A percentile compares a stretch with the other conserved stretches of the same genome.
Conservation (phyloP, 2,329 filamentous ascomycete species). For the Thielaviopsis populi region DNA sequence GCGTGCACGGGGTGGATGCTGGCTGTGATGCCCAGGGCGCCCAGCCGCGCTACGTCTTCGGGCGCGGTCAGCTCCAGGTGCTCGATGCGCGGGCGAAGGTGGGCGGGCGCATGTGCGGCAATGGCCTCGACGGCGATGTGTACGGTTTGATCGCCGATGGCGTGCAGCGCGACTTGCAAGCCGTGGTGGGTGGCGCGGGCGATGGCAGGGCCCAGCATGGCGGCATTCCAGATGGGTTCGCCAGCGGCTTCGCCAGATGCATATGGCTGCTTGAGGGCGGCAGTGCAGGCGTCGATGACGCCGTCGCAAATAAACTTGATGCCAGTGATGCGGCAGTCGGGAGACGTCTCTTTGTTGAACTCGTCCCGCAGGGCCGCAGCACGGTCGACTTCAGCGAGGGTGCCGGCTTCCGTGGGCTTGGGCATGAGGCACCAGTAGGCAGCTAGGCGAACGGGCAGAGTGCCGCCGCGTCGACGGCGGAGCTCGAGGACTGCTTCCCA, state of each 20-base stretch:
- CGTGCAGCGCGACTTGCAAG: conserved; percentile 48
- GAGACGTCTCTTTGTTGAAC: conserved; percentile 25
- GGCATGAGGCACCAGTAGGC: conserved; percentile 45
- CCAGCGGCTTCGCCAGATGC: conserved; percentile 29
- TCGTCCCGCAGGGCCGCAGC: conserved; percentile 30
- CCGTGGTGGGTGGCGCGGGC: conserved; percentile 36
- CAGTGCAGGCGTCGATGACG: conserved; percentile 50
- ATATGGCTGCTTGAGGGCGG: conserved; percentile 44
- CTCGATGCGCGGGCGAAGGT: conserved; percentile 45
- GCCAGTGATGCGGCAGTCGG: conserved; percentile 37
- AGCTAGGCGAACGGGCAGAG: conserved; percentile 32
- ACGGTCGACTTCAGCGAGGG: conserved; percentile 34
- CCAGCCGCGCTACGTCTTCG: conserved; percentile 41
- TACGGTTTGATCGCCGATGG: conserved; percentile 48
- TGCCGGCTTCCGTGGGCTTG: conserved; percentile 27
- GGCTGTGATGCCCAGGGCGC: conserved; percentile 43
- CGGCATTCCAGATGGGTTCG: conserved; percentile 39
- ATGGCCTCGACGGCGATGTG: conserved; percentile 42
- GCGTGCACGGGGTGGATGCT: conserved; percentile 44
- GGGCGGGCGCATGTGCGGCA: conserved; percentile 28
- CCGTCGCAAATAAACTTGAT: conserved; percentile 53
- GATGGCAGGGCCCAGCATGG: conserved; percentile 39
- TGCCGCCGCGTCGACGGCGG: conserved; percentile 24
- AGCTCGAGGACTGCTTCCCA: conserved; percentile 38
- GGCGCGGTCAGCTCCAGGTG: conserved; percentile 45